A percentile compares a stretch with the other conserved stretches of the same genome.
Conservation (phyloP, 225 moss, liverwort and hornwort genomes). For the Sphagnum contortum region DNA sequence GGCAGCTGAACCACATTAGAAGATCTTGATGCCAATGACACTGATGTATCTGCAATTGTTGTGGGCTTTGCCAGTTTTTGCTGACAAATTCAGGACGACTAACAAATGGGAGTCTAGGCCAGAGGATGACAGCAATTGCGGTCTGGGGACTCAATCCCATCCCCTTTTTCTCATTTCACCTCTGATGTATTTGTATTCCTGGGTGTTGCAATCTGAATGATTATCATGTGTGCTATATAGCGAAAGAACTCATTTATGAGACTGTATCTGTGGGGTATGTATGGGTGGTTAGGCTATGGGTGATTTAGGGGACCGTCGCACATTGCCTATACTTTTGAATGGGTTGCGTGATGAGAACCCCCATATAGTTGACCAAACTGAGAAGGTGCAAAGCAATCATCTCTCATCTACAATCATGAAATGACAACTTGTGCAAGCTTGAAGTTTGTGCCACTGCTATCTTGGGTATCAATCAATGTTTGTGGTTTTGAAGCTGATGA, state of each 20-base stretch:
- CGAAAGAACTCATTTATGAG: too few relatives aligned
- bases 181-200: too few relatives aligned
- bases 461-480: background rate
- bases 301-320: conserved; percentile 45
- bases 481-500: background rate
- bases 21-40: background rate
- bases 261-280: too few relatives aligned
- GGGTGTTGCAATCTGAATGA: too few relatives aligned
- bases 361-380: conserved; percentile 43
- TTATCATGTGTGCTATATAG: too few relatives aligned
- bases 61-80: conserved; percentile 26
- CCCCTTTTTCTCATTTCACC: too few relatives aligned
- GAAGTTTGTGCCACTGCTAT: too few relatives aligned
- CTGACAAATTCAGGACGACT: conserved; percentile 42
- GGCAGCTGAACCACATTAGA: background rate
- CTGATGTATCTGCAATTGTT: background rate
- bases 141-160: conserved; percentile 8
- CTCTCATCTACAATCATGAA: too few relatives aligned
- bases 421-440: too few relatives aligned
- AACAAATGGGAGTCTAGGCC: conserved; percentile 49
- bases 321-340: conserved; percentile 33
- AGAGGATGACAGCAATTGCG: conserved; percentile 49
- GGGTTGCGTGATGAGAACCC: conserved; percentile 46
- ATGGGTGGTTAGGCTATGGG: conserved; percentile 36
- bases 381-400: conserved; percentile 24